Conservation (phyloP, 2,329 filamentous ascomycete genomes). For the Raffaelea albimanens region DNA sequence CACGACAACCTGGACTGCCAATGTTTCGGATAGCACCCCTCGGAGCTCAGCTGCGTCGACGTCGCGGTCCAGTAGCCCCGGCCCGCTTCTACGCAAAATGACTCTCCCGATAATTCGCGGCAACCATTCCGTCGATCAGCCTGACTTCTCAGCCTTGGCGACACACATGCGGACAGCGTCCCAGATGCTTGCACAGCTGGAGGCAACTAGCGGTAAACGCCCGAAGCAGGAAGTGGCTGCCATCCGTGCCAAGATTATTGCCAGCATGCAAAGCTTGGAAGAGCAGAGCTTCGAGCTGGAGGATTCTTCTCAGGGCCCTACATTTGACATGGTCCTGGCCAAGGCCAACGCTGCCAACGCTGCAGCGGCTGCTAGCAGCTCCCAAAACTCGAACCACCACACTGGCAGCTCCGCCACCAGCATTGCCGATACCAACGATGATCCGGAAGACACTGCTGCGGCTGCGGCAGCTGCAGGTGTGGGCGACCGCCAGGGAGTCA, state of each 20-base stretch:
- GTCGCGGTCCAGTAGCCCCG: slow-evolving; percentile 60
- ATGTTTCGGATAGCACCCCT: slow-evolving; percentile 56
- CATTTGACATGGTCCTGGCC: slow-evolving; percentile 75
- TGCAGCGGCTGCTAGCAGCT: slow-evolving; percentile 13
- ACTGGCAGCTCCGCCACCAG: neutral
- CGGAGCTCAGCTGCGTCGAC: slow-evolving; percentile 58
- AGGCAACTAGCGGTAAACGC: slow-evolving; percentile 70
- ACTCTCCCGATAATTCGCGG: slow-evolving; percentile 43
- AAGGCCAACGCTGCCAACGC: slow-evolving; percentile 50
- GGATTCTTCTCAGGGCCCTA: slow-evolving; percentile 57
- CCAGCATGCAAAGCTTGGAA: slow-evolving; percentile 80
- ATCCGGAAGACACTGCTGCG: slow-evolving; percentile 10
- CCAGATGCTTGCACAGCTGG: slow-evolving; percentile 77
- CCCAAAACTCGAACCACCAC: neutral
- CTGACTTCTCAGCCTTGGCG: slow-evolving; percentile 72
- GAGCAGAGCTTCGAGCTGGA: slow-evolving; percentile 76
- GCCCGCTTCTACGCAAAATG: slow-evolving; percentile 43
- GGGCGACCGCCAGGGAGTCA: slow-evolving; percentile 39
- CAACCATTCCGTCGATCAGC: slow-evolving; percentile 50
- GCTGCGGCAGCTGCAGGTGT: slow-evolving; percentile 27
- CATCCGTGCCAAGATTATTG: slow-evolving; percentile 78
- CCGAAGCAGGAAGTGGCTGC: slow-evolving; percentile 73
- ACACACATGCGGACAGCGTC: slow-evolving; percentile 83
- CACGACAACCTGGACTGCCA: slow-evolving; percentile 44
- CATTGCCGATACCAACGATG: neutral